Evolutionary conservation across 208 protist genomes (phyloP).

Genomic region (Leishmania gerbilli): DNA sequence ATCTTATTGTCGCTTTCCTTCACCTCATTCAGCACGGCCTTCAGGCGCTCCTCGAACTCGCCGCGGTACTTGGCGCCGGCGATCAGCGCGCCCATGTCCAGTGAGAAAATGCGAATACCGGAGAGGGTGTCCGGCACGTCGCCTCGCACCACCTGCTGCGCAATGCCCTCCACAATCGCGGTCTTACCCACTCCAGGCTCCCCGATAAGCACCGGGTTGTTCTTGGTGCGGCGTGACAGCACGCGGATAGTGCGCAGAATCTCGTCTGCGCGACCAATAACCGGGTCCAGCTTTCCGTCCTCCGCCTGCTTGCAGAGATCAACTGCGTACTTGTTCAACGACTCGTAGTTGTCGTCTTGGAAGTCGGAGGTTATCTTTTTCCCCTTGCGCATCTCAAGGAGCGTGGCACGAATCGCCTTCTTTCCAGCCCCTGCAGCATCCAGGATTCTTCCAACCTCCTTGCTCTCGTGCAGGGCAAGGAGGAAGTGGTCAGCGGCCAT

Average conservation of each 20-base stretch:
- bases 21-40: constrained; percentile 99
- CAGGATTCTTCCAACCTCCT: constrained; percentile 59
- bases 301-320: constrained; percentile 95
- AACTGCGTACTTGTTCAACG: constrained; percentile 97
- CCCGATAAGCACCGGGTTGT: constrained; percentile 99
- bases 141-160: constrained; percentile 92
- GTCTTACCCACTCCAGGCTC: constrained; percentile 96
- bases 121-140: constrained; percentile 92
- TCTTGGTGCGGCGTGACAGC: constrained; percentile 98
- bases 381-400: constrained; percentile 85
- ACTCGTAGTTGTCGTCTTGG: constrained; percentile 87
- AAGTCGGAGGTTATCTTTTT: constrained; percentile 85
- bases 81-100: constrained; percentile 99
- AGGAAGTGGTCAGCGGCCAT: constrained; percentile 84
- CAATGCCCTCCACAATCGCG: constrained; percentile 93
- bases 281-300: constrained; percentile 97
- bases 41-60: constrained; percentile 99
- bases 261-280: constrained; percentile 99
- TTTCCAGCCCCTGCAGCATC: constrained; percentile 65
- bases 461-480: constrained; percentile 66
- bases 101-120: constrained; percentile 82
- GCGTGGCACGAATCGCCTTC: constrained; percentile 53
- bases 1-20: constrained; percentile 94
- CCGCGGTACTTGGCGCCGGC: constrained; percentile 99
- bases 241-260: constrained; percentile 98